Evolutionary conservation across 164 flowering plant genomes (phyloP).

Genomic region (Macadamia tetraphylla): DNA sequence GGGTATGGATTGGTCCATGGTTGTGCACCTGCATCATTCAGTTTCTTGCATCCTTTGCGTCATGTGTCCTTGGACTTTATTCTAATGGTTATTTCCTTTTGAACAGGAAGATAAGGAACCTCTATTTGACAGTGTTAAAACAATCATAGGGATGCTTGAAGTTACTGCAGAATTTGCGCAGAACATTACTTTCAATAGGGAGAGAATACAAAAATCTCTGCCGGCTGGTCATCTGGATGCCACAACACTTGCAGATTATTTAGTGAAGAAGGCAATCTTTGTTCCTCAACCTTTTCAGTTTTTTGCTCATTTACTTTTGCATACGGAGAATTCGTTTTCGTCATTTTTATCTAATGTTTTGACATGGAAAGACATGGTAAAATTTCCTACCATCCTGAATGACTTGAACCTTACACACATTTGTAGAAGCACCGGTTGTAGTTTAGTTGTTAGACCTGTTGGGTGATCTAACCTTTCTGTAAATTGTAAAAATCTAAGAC

Average conservation of each 20-base stretch:
- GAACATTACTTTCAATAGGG: constrained; percentile 70
- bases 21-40: no score
- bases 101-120: constrained; percentile 98
- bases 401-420: neutral
- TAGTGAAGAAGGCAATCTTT: constrained; percentile 78
- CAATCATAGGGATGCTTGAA: constrained; percentile 88
- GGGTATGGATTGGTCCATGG: no score
- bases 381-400: neutral
- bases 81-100: neutral
- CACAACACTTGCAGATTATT: constrained; percentile 97
- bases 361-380: neutral
- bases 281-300: constrained; percentile 1
- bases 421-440: neutral
- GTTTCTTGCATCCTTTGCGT: neutral
- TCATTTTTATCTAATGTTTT: neutral
- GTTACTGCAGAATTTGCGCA: constrained; percentile 95
- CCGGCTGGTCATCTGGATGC: constrained; percentile 99
- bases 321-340: neutral
- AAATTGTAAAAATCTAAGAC: no score
- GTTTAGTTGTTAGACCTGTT: neutral
- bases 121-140: constrained; percentile 81
- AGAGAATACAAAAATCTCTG: constrained; percentile 64
- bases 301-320: neutral
- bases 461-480: neutral
- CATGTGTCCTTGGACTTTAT: neutral